These are phyloP conservation scores for Pseudevernia furfuracea DNA, from an alignment of 495 filamentous ascomycete species.

Conservation along the genomic window DNA sequence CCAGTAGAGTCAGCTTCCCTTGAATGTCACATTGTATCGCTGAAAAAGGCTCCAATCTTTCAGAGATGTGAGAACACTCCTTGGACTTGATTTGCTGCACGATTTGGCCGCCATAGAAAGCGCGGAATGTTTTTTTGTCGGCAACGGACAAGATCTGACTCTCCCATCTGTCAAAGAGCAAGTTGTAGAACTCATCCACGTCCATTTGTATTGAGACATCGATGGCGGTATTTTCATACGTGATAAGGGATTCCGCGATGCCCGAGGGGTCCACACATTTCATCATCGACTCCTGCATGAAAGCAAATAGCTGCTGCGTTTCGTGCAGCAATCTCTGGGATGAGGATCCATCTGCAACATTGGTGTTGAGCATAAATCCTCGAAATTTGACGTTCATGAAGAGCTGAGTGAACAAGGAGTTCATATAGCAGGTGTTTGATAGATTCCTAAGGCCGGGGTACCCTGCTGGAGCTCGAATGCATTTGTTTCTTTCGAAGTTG, in stretches of 20 bases:
- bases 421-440: conserved; percentile 95
- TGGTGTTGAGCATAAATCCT: conserved; percentile 67
- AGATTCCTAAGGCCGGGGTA: conserved; percentile 83
- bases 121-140: conserved; percentile 67
- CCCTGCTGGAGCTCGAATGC: conserved; percentile 64
- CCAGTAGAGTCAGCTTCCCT: conserved; percentile 73
- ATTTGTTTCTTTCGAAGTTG: conserved; percentile 56
- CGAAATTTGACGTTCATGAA: conserved; percentile 94
- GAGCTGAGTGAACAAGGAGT: conserved; percentile 89
- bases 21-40: conserved; percentile 97
- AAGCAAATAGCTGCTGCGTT: conserved; percentile 73
- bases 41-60: conserved; percentile 81
- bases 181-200: conserved; percentile 94
- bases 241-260: conserved; percentile 67
- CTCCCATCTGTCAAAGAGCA: conserved; percentile 88
- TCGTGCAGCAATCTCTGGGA: conserved; percentile 64
- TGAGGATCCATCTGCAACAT: conserved; percentile 43
- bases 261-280: conserved; percentile 65
- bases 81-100: conserved; percentile 93
- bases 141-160: conserved; percentile 61
- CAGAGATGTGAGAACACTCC: conserved; percentile 90
- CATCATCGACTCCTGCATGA: conserved; percentile 72
- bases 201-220: conserved; percentile 92
- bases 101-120: conserved; percentile 83
- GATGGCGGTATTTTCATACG: conserved; percentile 76